A percentile compares a stretch with the other conserved stretches of the same genome.
Conservation (phyloP, 495 filamentous ascomycete species). For the Penicillium egyptiacum region DNA sequence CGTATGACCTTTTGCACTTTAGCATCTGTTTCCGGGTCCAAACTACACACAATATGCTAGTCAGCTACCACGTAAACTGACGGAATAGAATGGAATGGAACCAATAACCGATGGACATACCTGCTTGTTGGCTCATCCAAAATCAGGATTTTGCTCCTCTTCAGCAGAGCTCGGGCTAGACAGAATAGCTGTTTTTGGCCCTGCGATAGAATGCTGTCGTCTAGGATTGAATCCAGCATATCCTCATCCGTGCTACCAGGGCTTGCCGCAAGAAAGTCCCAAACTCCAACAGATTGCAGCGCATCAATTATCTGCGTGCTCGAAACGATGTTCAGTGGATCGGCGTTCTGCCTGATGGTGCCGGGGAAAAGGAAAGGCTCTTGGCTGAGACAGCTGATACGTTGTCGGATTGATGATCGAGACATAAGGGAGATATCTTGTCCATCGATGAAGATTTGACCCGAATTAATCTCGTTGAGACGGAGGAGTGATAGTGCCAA, state of each 20-base stretch:
- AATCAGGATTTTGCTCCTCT: constrained; percentile 40
- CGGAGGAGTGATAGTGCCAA: constrained; percentile 59
- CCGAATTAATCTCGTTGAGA: constrained; percentile 47
- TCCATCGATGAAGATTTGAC: constrained; percentile 55
- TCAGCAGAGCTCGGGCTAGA: constrained; percentile 55
- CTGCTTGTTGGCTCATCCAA: constrained; percentile 48
- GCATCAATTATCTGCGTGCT: constrained; percentile 35
- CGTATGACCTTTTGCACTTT: constrained; percentile 86
- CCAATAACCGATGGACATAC: constrained; percentile 35
- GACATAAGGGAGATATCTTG: constrained; percentile 52
- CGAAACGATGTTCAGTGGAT: constrained; percentile 39
- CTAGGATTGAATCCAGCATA: constrained; percentile 52
- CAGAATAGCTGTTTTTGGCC: constrained; percentile 62
- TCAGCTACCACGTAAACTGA: neutral
- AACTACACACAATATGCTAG: constrained; percentile 50
- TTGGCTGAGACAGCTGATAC: constrained; percentile 57
- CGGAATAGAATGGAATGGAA: no score
- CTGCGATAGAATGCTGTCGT: constrained; percentile 44
- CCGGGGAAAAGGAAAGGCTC: constrained; percentile 61
- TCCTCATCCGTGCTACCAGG: neutral
- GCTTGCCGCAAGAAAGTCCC: constrained; percentile 12
- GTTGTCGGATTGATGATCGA: constrained; percentile 47
- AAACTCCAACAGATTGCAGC: constrained; percentile 38
- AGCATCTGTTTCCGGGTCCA: constrained; percentile 81
- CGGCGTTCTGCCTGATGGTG: constrained; percentile 54